Evolutionary conservation across 768 basidiomycete genomes (phyloP).

Genomic region (Cyclocybe cylindracea): DNA sequence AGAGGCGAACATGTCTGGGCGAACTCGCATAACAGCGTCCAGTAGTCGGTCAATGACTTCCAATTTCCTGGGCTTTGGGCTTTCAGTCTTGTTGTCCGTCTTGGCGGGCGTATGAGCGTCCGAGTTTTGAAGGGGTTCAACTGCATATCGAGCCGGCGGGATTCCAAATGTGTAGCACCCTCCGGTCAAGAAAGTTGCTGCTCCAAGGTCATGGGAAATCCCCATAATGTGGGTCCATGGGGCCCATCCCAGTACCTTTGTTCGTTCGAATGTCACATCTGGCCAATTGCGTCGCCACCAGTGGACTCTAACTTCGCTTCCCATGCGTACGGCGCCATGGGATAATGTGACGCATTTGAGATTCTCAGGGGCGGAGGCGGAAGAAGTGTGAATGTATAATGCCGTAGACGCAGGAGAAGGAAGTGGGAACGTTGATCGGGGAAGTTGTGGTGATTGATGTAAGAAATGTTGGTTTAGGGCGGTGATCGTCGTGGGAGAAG

Average conservation of each 20-base stretch:
- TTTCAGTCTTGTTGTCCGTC: neutral
- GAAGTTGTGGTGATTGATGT: conserved; percentile 12
- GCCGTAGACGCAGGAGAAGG: conserved; percentile 14
- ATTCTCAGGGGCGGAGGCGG: conserved; percentile 26
- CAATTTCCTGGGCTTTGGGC: conserved; percentile 1
- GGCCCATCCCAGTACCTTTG: conserved; percentile 23
- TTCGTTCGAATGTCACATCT: conserved; percentile 3
- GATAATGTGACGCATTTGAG: conserved; percentile 30
- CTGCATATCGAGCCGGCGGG: conserved; percentile 20
- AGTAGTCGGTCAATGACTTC: conserved; percentile 15
- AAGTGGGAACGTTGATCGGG: neutral
- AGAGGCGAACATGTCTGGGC: conserved; percentile 16
- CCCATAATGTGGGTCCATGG: conserved; percentile 28
- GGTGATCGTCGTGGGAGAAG: conserved; percentile 17
- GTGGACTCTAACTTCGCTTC: conserved; percentile 5
- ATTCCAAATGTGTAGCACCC: conserved; percentile 29
- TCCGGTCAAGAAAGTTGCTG: conserved; percentile 17
- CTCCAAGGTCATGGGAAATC: conserved; percentile 18
- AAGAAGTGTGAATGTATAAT: conserved; percentile 30
- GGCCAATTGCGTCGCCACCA: conserved; percentile 10
- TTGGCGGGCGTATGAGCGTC: neutral
- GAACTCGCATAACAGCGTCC: conserved; percentile 9
- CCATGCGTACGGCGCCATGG: conserved; percentile 17
- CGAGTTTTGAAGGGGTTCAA: neutral
- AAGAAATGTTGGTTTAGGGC: conserved; percentile 20